Percentiles rank a stretch among this genome's conserved stretches.
Evolutionary conservation across 1,284 basidiomycete species (phyloP).

Genomic region (Boletus sp.): DNA sequence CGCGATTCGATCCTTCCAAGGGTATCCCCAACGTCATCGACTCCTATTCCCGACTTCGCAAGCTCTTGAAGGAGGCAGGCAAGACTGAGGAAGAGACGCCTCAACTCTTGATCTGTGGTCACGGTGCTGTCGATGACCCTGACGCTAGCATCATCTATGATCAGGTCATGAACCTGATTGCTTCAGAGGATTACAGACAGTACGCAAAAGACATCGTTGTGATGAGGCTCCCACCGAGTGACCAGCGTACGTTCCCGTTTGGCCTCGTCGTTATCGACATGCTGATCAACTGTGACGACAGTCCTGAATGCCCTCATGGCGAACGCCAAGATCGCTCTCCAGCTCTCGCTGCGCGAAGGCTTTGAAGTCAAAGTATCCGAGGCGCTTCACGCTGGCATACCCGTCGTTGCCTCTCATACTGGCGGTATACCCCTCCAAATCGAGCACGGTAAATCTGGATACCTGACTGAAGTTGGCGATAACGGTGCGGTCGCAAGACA

Average conservation of each 20-base stretch:
- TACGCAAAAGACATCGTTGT: constrained; percentile 69
- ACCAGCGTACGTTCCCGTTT: constrained; percentile 56
- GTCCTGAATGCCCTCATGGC: constrained; percentile 76
- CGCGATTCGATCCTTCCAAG: constrained; percentile 75
- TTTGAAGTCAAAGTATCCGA: constrained; percentile 93
- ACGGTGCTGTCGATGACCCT: constrained; percentile 84
- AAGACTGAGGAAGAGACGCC: constrained; percentile 58
- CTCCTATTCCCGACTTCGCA: constrained; percentile 76
- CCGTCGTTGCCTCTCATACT: constrained; percentile 74
- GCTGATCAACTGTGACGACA: constrained; percentile 29
- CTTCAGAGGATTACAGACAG: constrained; percentile 48
- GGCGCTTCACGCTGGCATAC: constrained; percentile 79
- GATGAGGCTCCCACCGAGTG: constrained; percentile 76
- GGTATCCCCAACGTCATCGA: constrained; percentile 81
- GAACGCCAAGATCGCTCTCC: constrained; percentile 71
- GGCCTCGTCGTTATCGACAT: background rate
- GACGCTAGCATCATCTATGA: constrained; percentile 86
- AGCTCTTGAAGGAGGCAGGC: constrained; percentile 48
- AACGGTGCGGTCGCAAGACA: constrained; percentile 68
- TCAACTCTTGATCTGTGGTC: constrained; percentile 80
- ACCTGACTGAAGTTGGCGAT: constrained; percentile 70
- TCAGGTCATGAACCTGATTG: constrained; percentile 58
- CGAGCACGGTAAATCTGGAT: constrained; percentile 78
- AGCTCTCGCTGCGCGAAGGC: constrained; percentile 80
- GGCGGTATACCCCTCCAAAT: constrained; percentile 89